phyloP scores from a whole-genome alignment of 2,329 filamentous ascomycete species.

The Cladosporium sp. region DNA sequence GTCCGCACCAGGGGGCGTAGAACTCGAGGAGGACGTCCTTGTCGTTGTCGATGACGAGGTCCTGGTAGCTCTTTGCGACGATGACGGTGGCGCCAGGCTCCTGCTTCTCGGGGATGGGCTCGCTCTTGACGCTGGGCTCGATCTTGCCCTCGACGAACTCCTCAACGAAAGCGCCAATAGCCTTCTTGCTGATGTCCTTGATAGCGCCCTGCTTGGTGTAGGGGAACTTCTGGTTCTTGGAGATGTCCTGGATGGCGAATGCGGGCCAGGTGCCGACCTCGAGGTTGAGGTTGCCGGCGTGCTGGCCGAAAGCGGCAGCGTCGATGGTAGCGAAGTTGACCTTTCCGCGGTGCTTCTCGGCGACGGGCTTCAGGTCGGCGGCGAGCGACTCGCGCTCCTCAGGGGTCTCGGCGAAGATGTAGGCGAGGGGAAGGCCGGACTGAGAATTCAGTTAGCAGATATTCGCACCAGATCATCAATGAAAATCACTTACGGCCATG shows the following conservation, averaged over 20 bases:
- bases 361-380: conserved; percentile 75
- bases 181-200: conserved; percentile 68
- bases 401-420: conserved; percentile 90
- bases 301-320: conserved; percentile 86
- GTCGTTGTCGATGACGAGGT: conserved; percentile 83
- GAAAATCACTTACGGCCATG: conserved; percentile 62
- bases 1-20: conserved; percentile 83
- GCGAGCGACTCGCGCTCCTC: conserved; percentile 83
- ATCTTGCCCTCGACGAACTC: conserved; percentile 83
- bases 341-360: conserved; percentile 85
- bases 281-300: conserved; percentile 95
- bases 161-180: conserved; percentile 77
- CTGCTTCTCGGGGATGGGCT: conserved; percentile 90
- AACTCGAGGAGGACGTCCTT: conserved; percentile 99
- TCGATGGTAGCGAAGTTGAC: conserved; percentile 99
- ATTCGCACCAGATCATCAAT: not conserved
- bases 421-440: conserved; percentile 86
- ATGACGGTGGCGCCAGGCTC: conserved; percentile 83
- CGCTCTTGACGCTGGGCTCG: conserved; percentile 95
- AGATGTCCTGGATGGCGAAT: conserved; percentile 93
- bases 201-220: conserved; percentile 64
- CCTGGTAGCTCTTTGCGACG: conserved; percentile 90
- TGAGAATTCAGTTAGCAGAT: conserved; percentile 23
- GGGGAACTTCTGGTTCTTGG: conserved; percentile 96
- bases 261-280: conserved; percentile 92